A percentile compares a stretch with the other conserved stretches of the same genome.
phyloP scores from a whole-genome alignment of 2,329 filamentous ascomycete species.

The Cladophialophora immunda region DNA sequence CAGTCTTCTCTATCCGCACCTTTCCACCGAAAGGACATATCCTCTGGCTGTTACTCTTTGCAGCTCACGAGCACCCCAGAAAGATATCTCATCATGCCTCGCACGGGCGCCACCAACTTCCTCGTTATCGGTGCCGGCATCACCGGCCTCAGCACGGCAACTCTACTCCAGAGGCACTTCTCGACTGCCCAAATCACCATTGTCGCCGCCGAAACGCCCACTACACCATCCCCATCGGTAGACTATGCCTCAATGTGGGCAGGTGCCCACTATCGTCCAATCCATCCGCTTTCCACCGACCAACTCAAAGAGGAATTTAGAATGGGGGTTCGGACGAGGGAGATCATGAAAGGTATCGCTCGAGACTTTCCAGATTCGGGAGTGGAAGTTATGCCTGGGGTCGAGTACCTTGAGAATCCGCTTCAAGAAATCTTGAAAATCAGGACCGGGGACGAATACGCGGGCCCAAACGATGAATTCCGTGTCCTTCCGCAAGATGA shows the following conservation, averaged over 20 bases:
- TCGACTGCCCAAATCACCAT: conserved; percentile 50
- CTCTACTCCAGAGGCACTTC: conserved; percentile 41
- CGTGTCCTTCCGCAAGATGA: conserved; percentile 44
- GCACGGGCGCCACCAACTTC: conserved; percentile 7
- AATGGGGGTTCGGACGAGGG: conserved; percentile 51
- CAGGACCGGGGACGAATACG: conserved; percentile 41
- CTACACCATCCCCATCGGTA: conserved; percentile 45
- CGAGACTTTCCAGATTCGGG: conserved; percentile 48
- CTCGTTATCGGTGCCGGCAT: conserved; percentile 41
- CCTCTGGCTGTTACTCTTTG: background rate
- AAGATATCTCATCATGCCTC: conserved; percentile 2
- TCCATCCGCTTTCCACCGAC: conserved; percentile 48
- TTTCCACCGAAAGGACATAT: background rate
- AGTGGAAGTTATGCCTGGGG: conserved; percentile 48
- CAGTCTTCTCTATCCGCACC: background rate
- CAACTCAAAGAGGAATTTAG: conserved; percentile 48
- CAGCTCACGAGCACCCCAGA: background rate
- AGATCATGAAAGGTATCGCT: conserved; percentile 49
- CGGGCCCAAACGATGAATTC: conserved; percentile 49
- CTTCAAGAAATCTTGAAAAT: conserved; percentile 41
- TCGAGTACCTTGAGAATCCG: conserved; percentile 54
- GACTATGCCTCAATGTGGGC: conserved; percentile 59
- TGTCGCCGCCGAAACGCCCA: conserved; percentile 52
- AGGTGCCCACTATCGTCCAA: conserved; percentile 58
- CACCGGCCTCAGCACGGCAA: conserved; percentile 38